Percentiles rank a stretch among this genome's conserved stretches.
phyloP scores from a whole-genome alignment of 495 filamentous ascomycete genomes.

The Bacidia rubella region DNA sequence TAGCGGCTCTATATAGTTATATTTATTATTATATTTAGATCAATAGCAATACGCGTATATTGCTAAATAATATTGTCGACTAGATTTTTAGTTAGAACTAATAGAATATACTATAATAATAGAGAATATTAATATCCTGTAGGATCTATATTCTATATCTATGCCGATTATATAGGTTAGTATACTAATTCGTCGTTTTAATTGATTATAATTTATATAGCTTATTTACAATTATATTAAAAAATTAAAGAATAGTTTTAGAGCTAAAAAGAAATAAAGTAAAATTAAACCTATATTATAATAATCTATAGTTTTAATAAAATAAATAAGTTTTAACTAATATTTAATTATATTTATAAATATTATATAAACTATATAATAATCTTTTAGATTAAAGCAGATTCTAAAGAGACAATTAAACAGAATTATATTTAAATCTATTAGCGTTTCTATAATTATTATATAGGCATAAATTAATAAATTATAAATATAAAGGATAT shows the following conservation, averaged over 20 bases:
- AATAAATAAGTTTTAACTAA: background rate
- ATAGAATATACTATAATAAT: too few species aligned
- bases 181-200: background rate
- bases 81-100: background rate
- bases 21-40: background rate
- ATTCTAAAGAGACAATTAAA: too few species aligned
- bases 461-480: too few species aligned
- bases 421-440: too few species aligned
- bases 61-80: background rate
- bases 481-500: too few species aligned
- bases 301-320: background rate
- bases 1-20: background rate
- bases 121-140: too few species aligned
- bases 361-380: too few species aligned
- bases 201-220: background rate
- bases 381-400: too few species aligned
- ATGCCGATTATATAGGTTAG: too few species aligned
- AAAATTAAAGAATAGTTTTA: background rate
- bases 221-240: background rate
- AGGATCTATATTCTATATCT: too few species aligned
- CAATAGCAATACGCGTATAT: background rate
- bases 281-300: background rate
- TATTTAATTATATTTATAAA: conserved; percentile 1
- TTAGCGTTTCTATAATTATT: too few species aligned
- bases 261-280: background rate